A percentile compares a stretch with the other conserved stretches of the same genome.
These are phyloP conservation scores for Talaromyces proteolyticus DNA, from an alignment of 495 filamentous ascomycete species.

Conservation along the genomic window DNA sequence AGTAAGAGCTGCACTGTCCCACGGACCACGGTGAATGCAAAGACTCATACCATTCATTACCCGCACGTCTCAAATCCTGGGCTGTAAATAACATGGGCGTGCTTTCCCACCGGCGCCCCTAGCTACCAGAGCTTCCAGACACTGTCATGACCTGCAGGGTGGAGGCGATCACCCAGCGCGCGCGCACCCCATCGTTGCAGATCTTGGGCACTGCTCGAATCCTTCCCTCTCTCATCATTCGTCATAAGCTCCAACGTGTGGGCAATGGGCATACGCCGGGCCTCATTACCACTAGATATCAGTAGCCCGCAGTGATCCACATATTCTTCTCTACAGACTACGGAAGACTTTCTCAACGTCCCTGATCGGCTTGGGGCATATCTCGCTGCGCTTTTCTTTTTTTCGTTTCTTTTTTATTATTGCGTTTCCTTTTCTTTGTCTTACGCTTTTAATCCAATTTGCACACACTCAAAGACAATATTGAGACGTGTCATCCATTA, in stretches of 20 bases:
- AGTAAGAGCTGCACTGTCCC: neutral
- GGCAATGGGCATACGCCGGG: conserved; percentile 1
- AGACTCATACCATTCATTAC: neutral
- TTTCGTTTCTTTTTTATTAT: conserved; percentile 21
- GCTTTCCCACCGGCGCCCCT: neutral
- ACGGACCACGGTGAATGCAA: neutral
- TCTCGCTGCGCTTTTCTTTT: conserved; percentile 14
- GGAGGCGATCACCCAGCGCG: conserved; percentile 6
- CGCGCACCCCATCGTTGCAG: conserved; percentile 1
- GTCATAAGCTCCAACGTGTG: neutral
- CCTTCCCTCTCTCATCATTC: conserved; percentile 2
- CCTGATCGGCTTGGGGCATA: conserved; percentile 2
- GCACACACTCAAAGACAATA: conserved; percentile 16
- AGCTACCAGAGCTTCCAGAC: neutral
- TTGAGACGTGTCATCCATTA: conserved; percentile 13
- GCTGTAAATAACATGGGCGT: neutral
- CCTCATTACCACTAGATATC: conserved; percentile 10
- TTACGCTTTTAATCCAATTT: conserved; percentile 39
- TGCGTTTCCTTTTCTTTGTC: conserved; percentile 18
- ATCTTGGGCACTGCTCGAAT: conserved; percentile 3
- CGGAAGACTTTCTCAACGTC: conserved; percentile 3
- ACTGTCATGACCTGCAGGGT: conserved; percentile 8
- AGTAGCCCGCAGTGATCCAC: conserved; percentile 15
- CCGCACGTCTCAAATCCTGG: neutral
- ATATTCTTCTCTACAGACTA: conserved; percentile 6